phyloP scores from a whole-genome alignment of 1,284 basidiomycete genomes.

The Boletellus sp. region DNA sequence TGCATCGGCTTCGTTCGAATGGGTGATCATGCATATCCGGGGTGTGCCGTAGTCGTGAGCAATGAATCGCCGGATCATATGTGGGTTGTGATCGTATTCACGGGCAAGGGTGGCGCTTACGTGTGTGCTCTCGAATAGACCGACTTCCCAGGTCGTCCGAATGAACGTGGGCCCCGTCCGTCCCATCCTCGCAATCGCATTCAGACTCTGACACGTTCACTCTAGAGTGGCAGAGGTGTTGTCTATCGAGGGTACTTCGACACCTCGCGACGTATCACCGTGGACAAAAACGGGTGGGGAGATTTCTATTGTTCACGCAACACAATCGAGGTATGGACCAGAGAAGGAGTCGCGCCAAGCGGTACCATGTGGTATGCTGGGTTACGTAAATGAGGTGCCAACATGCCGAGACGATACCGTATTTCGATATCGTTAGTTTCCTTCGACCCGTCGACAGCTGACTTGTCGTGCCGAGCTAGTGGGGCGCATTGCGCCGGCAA shows the following conservation, averaged over 20 bases:
- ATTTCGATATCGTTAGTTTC: too few relatives aligned
- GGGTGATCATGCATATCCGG: constrained; percentile 48
- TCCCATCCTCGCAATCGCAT: too few relatives aligned
- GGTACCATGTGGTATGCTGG: too few relatives aligned
- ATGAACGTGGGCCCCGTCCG: constrained; percentile 63
- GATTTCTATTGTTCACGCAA: constrained; percentile 52
- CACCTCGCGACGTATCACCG: constrained; percentile 38
- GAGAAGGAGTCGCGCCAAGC: not conserved
- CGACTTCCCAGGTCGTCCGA: constrained; percentile 43
- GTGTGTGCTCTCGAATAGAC: constrained; percentile 10
- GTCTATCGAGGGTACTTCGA: constrained; percentile 48
- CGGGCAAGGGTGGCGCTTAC: not conserved
- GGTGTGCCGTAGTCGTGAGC: constrained; percentile 69
- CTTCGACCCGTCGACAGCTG: too few relatives aligned
- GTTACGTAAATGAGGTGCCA: too few relatives aligned
- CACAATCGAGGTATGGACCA: constrained; percentile 57
- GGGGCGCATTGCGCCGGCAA: too few relatives aligned
- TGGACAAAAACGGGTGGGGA: constrained; percentile 55
- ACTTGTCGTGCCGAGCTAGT: too few relatives aligned
- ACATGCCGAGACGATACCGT: too few relatives aligned
- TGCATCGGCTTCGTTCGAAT: constrained; percentile 72
- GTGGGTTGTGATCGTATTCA: constrained; percentile 10
- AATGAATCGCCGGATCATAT: constrained; percentile 37
- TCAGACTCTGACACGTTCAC: not conserved
- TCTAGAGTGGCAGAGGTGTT: constrained; percentile 34